Evolutionary conservation across 495 filamentous ascomycete species (phyloP), one percentile per base, ranked within the genome.

Genomic region (Jackrogersella minutella): DNA sequence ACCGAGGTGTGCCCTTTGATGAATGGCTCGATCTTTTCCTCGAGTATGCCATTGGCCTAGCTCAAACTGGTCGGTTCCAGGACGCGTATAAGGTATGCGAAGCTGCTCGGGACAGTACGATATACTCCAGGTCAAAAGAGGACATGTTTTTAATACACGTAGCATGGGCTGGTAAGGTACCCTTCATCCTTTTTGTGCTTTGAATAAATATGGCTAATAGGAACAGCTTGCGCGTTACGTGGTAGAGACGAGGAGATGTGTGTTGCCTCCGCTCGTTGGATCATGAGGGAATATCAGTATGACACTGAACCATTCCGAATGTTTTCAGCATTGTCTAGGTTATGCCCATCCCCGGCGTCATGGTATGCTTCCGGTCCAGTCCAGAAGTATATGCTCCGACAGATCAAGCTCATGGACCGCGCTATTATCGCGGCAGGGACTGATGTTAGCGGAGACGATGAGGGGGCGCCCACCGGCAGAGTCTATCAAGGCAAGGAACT

Each of bases 21-120:
- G 81, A 85, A 24, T 99, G 95, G 95, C 84, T 97, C 3, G 90
- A 96, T 57, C 84, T 96, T n/a, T 96, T 98, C 73, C 84, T 93
- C 41, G 87, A 93, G 68, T 96, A 95, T 72, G 90, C 92, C 9
- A 81, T 97, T 33, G 77, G 85, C 13, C 84, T 92, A 2, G 89
- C 93, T 16, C 84, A 86, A 40, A 66, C 77, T 7, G 81, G 81
- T 5, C 78, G 77, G 40, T 76, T 75, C 61, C 81, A 86, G 21
- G 88, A 90, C 51, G 87, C 92, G 31, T 98, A 97, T 69, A 86
- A 89, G 22, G 83, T 88, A 4, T 87, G 96, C 61, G 84, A 90
- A 37, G 84, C 88, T 11, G 91, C 90, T 16, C 83, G 87, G 24
- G 85, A 92, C 72, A 87, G 91, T 10, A 90, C 88, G 62, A 85